phyloP scores from a whole-genome alignment of 192 early-diverging fungal genomes.

The Diversispora epigaea region DNA sequence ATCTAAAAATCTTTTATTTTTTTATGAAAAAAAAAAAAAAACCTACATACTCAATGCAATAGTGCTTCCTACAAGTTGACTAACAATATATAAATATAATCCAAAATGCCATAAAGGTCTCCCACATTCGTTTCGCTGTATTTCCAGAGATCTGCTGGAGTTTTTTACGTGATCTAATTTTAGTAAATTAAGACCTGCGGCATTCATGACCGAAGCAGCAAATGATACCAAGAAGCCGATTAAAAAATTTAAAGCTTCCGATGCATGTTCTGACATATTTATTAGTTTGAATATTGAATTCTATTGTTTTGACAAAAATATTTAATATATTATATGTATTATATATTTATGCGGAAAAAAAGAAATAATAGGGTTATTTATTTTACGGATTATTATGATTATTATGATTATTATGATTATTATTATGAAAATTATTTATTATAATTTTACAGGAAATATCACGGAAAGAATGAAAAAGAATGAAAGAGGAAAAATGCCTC shows the following conservation, averaged over 20 bases:
- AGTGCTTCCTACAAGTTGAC: constrained; percentile 57
- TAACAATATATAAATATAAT: constrained; percentile 54
- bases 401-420: too few relatives aligned
- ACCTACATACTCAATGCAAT: constrained; percentile 55
- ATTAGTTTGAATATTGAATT: too few relatives aligned
- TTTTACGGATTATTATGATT: too few relatives aligned
- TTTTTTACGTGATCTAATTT: constrained; percentile 63
- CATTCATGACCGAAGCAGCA: constrained; percentile 52
- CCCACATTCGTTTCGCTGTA: constrained; percentile 56
- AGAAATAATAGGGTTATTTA: too few relatives aligned
- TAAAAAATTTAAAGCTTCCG: constrained; percentile 43
- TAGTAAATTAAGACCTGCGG: constrained; percentile 55
- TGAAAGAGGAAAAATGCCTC: too few relatives aligned
- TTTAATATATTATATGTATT: too few relatives aligned
- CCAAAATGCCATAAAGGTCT: constrained; percentile 63
- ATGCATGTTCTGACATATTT: constrained; percentile 40
- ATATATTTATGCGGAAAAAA: too few relatives aligned
- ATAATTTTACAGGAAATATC: too few relatives aligned
- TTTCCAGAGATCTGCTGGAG: constrained; percentile 32
- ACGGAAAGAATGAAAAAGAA: too few relatives aligned
- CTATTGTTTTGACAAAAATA: too few relatives aligned
- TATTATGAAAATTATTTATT: too few relatives aligned
- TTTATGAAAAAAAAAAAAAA: not conserved
- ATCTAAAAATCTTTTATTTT: not conserved
- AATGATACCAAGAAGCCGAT: constrained; percentile 49